Base-by-base conservation (phyloP, 2,329 filamentous ascomycete species). In the Pseudogymnoascus sp. region DNA sequence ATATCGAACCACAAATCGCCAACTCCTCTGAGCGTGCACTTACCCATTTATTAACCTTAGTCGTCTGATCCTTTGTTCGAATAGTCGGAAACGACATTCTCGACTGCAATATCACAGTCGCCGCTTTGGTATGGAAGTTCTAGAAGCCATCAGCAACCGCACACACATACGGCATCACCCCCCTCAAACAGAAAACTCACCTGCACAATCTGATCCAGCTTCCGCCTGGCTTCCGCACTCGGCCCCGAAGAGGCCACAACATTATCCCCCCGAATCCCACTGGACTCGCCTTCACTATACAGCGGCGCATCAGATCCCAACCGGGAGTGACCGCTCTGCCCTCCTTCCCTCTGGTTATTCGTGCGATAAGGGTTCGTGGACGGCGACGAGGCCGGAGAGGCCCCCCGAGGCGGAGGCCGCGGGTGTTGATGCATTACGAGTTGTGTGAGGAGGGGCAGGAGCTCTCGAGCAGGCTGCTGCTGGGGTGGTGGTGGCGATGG, bases 161-260 rank as follows among this genome's bases (percentile, higher is more conserved):
- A 63, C 75, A 72, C 31, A 72, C 65, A 26, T 68, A 64, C 29
- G 19, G 26, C 31, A 16, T 61, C 61, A 13, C 47, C 65, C 29
- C 50, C 14, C 11, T 33, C 29, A 56, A 56, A 35, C 10, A 6
- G 29, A 29, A 19, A 21, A 70, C 77, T 66, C 79, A 96, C 92
- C 83, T 95, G 91, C 70, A 97, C 87, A 72, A 97, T 95, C 77
- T 96, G 92, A 75, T 96, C 95, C 69, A 97, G 81, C 79, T 95
- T 95, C 76, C 83, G 85, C 74, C 88, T 77, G 4, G 86, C 85
- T 68, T 93, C 90, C 70, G 81, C 82, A 62, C 82, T 85, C 56
- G 84, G 83, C 26, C 80, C 78, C 26, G 71, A 75, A 47, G 78
- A 72, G 50, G 75, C 72, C 63, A 79, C 75, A 10, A 78, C 80